Evolutionary conservation across 805 yeast genomes (phyloP).

Genomic region (Saccharomyces mikatae): DNA sequence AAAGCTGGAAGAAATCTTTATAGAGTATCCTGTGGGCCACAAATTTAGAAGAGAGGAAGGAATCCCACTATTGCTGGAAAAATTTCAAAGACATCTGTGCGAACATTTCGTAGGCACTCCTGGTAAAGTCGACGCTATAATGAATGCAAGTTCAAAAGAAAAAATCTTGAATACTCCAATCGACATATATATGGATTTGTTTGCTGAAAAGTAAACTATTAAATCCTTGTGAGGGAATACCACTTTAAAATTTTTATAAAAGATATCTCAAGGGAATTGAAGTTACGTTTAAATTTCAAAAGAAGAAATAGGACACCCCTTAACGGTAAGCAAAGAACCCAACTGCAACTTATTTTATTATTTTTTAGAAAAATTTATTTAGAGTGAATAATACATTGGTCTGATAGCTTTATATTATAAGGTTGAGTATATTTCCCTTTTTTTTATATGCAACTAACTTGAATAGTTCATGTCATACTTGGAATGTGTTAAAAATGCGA

Average conservation of each 20-base stretch:
- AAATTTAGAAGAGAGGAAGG: slow-evolving; percentile 52
- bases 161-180: slow-evolving; percentile 37
- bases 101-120: slow-evolving; percentile 35
- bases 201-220: slow-evolving; percentile 8
- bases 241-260: no score
- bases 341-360: no score
- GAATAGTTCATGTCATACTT: no score
- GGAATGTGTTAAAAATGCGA: slow-evolving; percentile 34
- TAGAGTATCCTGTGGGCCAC: slow-evolving; percentile 54
- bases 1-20: slow-evolving; percentile 42
- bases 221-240: neutral
- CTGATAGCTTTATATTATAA: no score
- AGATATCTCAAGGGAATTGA: no score
- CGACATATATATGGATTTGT: slow-evolving; percentile 41
- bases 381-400: no score
- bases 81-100: slow-evolving; percentile 44
- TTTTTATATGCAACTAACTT: no score
- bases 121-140: slow-evolving; percentile 33
- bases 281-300: no score
- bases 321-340: no score
- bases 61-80: slow-evolving; percentile 42
- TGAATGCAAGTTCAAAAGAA: slow-evolving; percentile 29
- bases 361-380: no score
- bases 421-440: no score
- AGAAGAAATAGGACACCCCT: no score